Base-by-base conservation (phyloP, 768 basidiomycete species). In the Porpolomopsis calyptriformis region DNA sequence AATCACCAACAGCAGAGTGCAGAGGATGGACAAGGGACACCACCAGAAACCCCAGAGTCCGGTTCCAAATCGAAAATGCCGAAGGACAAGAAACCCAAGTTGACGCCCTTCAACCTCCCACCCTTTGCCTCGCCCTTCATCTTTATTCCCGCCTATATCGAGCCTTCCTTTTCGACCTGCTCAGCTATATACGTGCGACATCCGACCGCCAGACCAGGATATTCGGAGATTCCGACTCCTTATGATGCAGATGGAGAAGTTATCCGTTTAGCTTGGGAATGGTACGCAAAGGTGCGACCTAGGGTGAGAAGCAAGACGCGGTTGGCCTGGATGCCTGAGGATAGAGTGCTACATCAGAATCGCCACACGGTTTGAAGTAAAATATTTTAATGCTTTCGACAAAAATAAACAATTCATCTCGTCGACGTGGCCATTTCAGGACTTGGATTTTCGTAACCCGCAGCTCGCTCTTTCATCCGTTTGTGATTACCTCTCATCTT, bases 171-270 rank as follows among this genome's bases (percentile, higher is more conserved):
- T 71, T 58, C 74, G 39, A 90, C 91, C 8, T 97, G 94, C 63
- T 89, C 92, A 1, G 83, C 82, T 11, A 71, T 97, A 43, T 98
- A 94, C 60, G 78, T 98, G 25, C 86, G 96, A 29, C 91, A 98
- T 57, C 96, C 96, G 6, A 96, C 93, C 0, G 96, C 94, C 0
- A 79, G 91, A n/a, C 89, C 92, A 0, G 87, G 87, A 4, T 92
- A 94, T 65, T 88, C 85, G 12, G 96, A 99, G 63, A 85, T 99
- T 29, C 90, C 94, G 4, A 88, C 87, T 3, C 96, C 96, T 2
- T 98, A 85, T 62, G 90, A 93, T 51, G 92, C 96, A 0, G 93
- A 96, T 56, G 96, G 96, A 14, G 87, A 93, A 52, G 72, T 96
- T 10, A 76, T 98, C 50, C 81, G 89, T 47, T 75, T 89, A 48